Conservation (phyloP, 2,329 filamentous ascomycete species). For the Talaromyces atroroseus region DNA sequence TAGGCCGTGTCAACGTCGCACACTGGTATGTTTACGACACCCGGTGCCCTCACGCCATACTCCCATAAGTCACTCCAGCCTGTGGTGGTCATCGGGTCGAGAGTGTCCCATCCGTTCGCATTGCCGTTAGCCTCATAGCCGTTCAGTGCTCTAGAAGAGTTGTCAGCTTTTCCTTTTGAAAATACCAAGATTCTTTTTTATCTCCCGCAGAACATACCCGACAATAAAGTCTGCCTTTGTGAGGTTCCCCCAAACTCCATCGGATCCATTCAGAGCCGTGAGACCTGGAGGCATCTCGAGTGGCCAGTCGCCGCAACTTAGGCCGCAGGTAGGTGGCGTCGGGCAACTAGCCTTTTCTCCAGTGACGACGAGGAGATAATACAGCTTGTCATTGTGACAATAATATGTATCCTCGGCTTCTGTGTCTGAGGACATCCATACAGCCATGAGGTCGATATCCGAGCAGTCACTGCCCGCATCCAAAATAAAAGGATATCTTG, state of each 20-base stretch:
- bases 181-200: too few relatives aligned
- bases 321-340: too few relatives aligned
- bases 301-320: too few relatives aligned
- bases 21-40: neutral
- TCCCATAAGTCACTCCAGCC: neutral
- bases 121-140: neutral
- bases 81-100: neutral
- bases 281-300: too few relatives aligned
- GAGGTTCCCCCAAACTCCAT: too few relatives aligned
- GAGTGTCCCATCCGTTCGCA: neutral
- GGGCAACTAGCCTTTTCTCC: neutral
- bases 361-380: neutral
- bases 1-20: neutral
- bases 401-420: neutral
- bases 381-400: neutral
- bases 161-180: too few relatives aligned
- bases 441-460: neutral
- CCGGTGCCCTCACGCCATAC: neutral
- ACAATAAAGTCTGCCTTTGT: too few relatives aligned
- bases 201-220: too few relatives aligned
- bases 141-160: neutral
- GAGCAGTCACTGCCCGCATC: neutral
- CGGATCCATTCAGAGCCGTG: too few relatives aligned
- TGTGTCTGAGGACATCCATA: neutral
- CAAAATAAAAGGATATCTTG: neutral